Base-by-base conservation (phyloP, 495 filamentous ascomycete species). In the Trichoderma reesei region DNA sequence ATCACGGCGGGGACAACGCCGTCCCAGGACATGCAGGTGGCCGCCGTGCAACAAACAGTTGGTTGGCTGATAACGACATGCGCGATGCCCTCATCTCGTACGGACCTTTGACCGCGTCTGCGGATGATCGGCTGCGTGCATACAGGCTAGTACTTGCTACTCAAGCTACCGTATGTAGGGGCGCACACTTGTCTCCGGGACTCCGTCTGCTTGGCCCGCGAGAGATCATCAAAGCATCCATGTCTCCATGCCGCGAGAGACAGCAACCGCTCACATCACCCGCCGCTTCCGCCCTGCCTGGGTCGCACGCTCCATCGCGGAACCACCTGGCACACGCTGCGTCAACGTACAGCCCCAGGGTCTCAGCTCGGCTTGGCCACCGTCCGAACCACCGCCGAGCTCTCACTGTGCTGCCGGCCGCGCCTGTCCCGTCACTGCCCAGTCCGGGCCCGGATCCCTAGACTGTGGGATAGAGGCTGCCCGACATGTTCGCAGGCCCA, bases 381-480 rank as follows among this genome's bases (percentile, higher is more conserved):
- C 26, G 51, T 56, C 51, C 51, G 51, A 56, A 4, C 2, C 51
- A 31, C 9, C 11, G 26, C 31, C 26, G 26, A 33, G 13, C 5
- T 56, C 26, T 56, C 26, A 56, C 51, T 56, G 51, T 56, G 51
- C 26, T 56, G 26, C 51, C 51, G 51, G 51, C 51, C 31, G 26
- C 51, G 20, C 31, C 26, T 31, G 48, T 56, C 51, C 8, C 51
- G 9, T 26, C 26, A 14, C 51, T 56, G 14, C 51, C 48, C 51
- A 56, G 51, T 56, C 51, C 51, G 26, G 51, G 7, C 9, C 51
- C 51, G 26, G 51, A 14, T 26, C 51, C 26, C 26, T n/a, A 34
- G 18, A 56, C 51, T 34, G 51, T 56, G 51, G 51, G 31, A 26
- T 26, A 26, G 26, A 56, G 51, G 38, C 6, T 11, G 11, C 38